Conservation (phyloP, 257 asterid genomes). For the Anisodus tanguticus region DNA sequence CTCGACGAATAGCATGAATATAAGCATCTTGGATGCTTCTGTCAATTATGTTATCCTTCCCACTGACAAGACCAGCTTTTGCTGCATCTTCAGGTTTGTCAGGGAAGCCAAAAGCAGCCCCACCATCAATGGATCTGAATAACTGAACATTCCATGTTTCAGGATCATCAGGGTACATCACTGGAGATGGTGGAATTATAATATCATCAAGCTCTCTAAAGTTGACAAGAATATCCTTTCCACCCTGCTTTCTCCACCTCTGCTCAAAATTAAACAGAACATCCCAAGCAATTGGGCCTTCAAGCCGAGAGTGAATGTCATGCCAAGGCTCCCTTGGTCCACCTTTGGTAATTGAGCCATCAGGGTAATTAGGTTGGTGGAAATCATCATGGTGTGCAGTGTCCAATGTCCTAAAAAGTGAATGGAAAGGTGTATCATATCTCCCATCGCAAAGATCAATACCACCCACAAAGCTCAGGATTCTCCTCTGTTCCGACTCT, state of each 20-base stretch:
- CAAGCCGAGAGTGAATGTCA: slow-evolving; percentile 79
- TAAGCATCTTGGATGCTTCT: slow-evolving; percentile 89
- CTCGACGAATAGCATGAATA: slow-evolving; percentile 86
- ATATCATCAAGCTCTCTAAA: slow-evolving; percentile 64
- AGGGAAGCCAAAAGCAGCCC: slow-evolving; percentile 94
- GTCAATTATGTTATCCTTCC: slow-evolving; percentile 82
- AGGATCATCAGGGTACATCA: slow-evolving; percentile 65
- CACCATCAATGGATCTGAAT: slow-evolving; percentile 78
- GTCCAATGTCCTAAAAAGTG: slow-evolving; percentile 79
- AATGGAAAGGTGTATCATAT: slow-evolving; percentile 84
- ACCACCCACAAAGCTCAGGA: slow-evolving; percentile 88
- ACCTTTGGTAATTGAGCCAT: slow-evolving; percentile 65
- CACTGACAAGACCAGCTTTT: slow-evolving; percentile 79
- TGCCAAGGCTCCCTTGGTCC: slow-evolving; percentile 98
- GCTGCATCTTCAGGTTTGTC: slow-evolving; percentile 85
- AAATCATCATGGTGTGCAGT: slow-evolving; percentile 86
- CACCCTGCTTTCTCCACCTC: slow-evolving; percentile 91
- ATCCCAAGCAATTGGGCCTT: slow-evolving; percentile 95
- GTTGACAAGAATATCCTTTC: slow-evolving; percentile 65
- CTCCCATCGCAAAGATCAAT: slow-evolving; percentile 85
- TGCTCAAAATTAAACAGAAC: slow-evolving; percentile 86
- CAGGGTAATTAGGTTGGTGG: slow-evolving; percentile 77
- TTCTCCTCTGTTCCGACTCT: slow-evolving; percentile 55
- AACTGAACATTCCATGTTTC: slow-evolving; percentile 85
- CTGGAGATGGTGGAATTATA: slow-evolving; percentile 77